These are phyloP conservation scores for Beauveria pseudobassiana DNA, from an alignment of 2,329 filamentous ascomycete species.

Conservation along the genomic window DNA sequence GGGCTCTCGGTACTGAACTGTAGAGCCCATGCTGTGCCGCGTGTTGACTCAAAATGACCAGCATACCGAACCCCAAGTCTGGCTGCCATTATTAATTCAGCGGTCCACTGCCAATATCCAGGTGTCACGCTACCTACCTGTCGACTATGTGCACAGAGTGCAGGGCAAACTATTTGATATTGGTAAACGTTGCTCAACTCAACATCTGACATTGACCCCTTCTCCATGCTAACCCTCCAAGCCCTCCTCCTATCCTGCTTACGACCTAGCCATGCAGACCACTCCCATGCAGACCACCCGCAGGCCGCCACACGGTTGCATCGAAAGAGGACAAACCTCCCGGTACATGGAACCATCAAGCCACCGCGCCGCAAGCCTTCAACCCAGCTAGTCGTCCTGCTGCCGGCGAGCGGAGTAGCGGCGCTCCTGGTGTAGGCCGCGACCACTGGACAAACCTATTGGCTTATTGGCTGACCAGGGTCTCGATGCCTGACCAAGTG, in stretches of 20 bases:
- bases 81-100: too few species aligned
- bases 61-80: too few species aligned
- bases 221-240: background rate
- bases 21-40: too few species aligned
- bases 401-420: slow-evolving; percentile 3
- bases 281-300: background rate
- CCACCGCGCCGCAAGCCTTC: background rate
- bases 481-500: background rate
- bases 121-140: too few species aligned
- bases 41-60: too few species aligned
- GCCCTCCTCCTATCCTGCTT: too few species aligned
- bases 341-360: slow-evolving; percentile 7
- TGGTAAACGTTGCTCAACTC: too few species aligned
- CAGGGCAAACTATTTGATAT: too few species aligned
- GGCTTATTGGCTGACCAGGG: slow-evolving; percentile 6
- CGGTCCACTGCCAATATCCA: too few species aligned
- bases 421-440: background rate
- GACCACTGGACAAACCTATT: slow-evolving; percentile 5
- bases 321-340: background rate
- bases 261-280: background rate
- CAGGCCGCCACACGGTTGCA: slow-evolving; percentile 2
- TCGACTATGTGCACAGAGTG: too few species aligned
- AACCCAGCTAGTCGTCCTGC: background rate
- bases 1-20: too few species aligned
- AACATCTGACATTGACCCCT: background rate